phyloP scores from a whole-genome alignment of 768 basidiomycete species.

The Phylloporus sp. region DNA sequence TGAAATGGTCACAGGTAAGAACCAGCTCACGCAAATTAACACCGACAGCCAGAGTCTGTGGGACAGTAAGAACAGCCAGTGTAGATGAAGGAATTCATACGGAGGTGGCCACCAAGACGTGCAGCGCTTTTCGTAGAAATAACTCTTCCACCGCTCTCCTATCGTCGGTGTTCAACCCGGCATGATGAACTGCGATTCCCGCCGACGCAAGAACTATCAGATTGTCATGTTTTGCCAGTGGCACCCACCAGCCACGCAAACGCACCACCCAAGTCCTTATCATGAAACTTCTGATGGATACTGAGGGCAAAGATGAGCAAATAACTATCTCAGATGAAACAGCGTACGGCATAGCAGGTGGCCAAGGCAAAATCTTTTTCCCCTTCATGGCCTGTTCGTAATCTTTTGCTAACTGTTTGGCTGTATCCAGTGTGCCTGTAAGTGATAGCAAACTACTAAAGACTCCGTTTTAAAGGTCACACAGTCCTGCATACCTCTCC shows the following conservation, averaged over 20 bases:
- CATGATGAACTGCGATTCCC: slow-evolving; percentile 92
- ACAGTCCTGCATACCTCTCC: slow-evolving; percentile 56
- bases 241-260: not conserved
- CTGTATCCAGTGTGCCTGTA: slow-evolving; percentile 58
- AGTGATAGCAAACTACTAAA: not conserved
- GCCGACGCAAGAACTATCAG: slow-evolving; percentile 52
- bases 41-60: slow-evolving; percentile 89
- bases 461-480: not conserved
- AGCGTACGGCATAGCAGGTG: slow-evolving; percentile 47
- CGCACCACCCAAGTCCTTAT: slow-evolving; percentile 57
- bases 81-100: slow-evolving; percentile 37
- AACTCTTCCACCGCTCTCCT: slow-evolving; percentile 68
- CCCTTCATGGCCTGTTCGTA: slow-evolving; percentile 53
- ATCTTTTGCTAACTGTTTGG: slow-evolving; percentile 70
- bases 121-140: slow-evolving; percentile 59
- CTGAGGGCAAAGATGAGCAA: slow-evolving; percentile 34
- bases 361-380: slow-evolving; percentile 62
- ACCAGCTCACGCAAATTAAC: slow-evolving; percentile 79
- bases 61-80: slow-evolving; percentile 4
- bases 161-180: slow-evolving; percentile 73
- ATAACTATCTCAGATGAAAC: not conserved
- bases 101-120: slow-evolving; percentile 77
- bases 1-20: not conserved
- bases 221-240: slow-evolving; percentile 4
- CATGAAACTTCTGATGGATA: slow-evolving; percentile 51